A percentile compares a stretch with the other conserved stretches of the same genome.
phyloP scores from a whole-genome alignment of 176 grass and related monocot genomes.

The Puccinellia tenuiflora region DNA sequence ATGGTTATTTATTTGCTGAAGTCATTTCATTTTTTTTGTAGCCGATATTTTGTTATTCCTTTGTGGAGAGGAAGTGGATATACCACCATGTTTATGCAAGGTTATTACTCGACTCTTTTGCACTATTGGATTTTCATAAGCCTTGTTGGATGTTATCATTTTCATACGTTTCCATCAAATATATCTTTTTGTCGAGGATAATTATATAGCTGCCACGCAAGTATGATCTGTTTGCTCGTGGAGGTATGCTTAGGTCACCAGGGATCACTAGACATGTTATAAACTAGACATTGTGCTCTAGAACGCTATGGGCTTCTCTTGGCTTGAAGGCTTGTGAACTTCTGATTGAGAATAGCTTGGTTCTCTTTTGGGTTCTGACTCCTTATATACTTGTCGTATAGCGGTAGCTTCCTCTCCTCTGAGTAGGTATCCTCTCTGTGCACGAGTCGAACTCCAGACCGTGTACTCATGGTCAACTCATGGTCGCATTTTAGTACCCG shows the following conservation, averaged over 20 bases:
- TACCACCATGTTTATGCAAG: slow-evolving; percentile 94
- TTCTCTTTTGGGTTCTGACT: background rate
- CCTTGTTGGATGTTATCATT: background rate
- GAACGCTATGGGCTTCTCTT: background rate
- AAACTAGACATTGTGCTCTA: background rate
- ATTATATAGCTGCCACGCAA: background rate
- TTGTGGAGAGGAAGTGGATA: slow-evolving; percentile 92
- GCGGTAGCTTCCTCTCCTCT: background rate
- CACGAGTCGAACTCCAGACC: too few relatives aligned
- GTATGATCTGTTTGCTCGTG: background rate
- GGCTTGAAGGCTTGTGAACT: background rate
- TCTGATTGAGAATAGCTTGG: background rate
- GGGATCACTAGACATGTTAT: background rate
- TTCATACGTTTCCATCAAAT: background rate
- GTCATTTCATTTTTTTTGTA: slow-evolving; percentile 27
- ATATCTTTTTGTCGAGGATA: background rate
- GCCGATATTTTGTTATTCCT: slow-evolving; percentile 92
- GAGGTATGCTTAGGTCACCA: background rate
- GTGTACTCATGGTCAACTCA: background rate
- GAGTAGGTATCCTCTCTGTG: background rate
- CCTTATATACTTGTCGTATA: too few relatives aligned
- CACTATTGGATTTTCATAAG: background rate
- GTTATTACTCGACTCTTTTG: slow-evolving; percentile 40
- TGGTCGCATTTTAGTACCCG: background rate
- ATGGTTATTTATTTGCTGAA: slow-evolving; percentile 16